Evolutionary conservation across 1,284 basidiomycete species (phyloP), one percentile per base, ranked within the genome.

Genomic region (Gastroboletus turbinatus): DNA sequence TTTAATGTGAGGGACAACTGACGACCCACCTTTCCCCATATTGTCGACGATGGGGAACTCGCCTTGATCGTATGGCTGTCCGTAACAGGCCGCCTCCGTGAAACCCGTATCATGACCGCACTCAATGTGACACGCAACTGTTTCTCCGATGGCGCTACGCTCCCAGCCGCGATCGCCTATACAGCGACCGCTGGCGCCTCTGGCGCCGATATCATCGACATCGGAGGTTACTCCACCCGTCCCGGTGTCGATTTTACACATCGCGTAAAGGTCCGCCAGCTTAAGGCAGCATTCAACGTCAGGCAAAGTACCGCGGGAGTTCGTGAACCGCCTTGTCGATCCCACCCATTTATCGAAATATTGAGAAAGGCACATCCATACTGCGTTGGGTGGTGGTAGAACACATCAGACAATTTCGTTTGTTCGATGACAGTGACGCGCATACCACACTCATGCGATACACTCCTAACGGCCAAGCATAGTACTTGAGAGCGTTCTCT

Each of bases 11-110:
- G 43, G 21, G n/a, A n/a, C n/a, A 25, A 44, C 40, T 17, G 48
- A 55, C 40, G 63, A 62, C 64, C 59, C 62, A 84, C 84, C 84
- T 83, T 86, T 85, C 76, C 84, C 84, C 84, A 86, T 85, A 62
- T 79, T 82, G 71, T 79, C 70, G 77, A 76, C 62, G 77, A 73
- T 69, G 68, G 51, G 60, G 64, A 59, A 53, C 46, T 53, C 44
- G 58, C 58, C 46, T 44, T 16, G 23, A 25, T 25, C 49, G 52
- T 35, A 56, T 59, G 59, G 57, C 50, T 53, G 45, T 60, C 58
- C 53, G 57, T 46, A 54, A 54, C 58, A 57, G 55, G 23, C 2
- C 23, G 53, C 13, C 23, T 5, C 23, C 23, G 23, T 25, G 5
- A 25, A 25, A 25, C 23, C 5, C 5, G 23, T 5, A 3, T 25